phyloP scores from a whole-genome alignment of 495 filamentous ascomycete genomes.

The Chaetomium tenue region DNA sequence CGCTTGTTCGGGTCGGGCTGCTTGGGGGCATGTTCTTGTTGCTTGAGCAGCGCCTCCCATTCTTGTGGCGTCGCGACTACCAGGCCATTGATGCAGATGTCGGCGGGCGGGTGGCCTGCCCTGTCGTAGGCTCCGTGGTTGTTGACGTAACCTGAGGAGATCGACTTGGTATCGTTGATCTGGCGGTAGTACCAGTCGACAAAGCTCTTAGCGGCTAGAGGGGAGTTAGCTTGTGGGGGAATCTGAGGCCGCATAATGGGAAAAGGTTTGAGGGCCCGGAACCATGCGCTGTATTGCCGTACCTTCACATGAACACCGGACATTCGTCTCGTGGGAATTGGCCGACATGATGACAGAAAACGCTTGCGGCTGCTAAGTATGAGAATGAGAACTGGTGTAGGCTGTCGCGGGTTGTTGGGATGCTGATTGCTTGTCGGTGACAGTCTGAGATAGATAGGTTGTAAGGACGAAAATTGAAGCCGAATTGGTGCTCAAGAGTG shows the following conservation, averaged over 20 bases:
- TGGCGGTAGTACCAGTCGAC: conserved; percentile 44
- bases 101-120: conserved; percentile 37
- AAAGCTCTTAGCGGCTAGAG: conserved; percentile 43
- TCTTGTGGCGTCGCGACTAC: conserved; percentile 38
- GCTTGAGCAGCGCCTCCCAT: conserved; percentile 40
- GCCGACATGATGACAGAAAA: conserved; percentile 11
- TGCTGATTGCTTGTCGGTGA: neutral
- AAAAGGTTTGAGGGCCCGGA: conserved; percentile 13
- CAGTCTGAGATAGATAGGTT: neutral
- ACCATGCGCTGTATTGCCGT: conserved; percentile 15
- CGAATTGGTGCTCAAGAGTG: neutral
- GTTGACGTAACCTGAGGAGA: conserved; percentile 41
- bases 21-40: conserved; percentile 31
- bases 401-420: neutral
- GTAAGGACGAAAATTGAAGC: neutral
- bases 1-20: conserved; percentile 15
- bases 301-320: conserved; percentile 36
- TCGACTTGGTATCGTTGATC: conserved; percentile 36
- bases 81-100: conserved; percentile 49
- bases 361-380: neutral
- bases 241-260: conserved; percentile 7
- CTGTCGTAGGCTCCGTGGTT: conserved; percentile 34
- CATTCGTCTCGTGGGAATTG: conserved; percentile 24
- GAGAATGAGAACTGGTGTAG: neutral
- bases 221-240: conserved; percentile 12